Conservation (phyloP, 2,329 filamentous ascomycete genomes). For the Biscogniauxia mediterranea region DNA sequence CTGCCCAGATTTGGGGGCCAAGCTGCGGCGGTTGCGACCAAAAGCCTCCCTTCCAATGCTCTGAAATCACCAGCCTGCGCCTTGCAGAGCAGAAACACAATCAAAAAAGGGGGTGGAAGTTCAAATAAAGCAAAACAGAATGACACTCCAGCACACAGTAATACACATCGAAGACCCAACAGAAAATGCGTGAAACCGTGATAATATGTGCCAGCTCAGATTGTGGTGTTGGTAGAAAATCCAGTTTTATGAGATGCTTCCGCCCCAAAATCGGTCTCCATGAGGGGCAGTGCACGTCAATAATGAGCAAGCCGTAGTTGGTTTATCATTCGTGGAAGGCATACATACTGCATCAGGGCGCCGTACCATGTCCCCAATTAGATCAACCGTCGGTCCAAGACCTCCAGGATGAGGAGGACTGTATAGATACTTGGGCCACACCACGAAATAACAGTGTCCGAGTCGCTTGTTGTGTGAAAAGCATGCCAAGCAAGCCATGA, state of each 20-base stretch:
- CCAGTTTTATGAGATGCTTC: neutral
- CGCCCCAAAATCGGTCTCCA: neutral
- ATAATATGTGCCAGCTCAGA: neutral
- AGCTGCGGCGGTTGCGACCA: neutral
- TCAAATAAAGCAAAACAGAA: neutral
- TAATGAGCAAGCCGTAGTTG: neutral
- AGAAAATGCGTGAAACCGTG: neutral
- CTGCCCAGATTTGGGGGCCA: constrained; percentile 1
- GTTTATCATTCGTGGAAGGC: neutral
- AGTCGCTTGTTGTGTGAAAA: neutral
- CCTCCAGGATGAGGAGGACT: neutral
- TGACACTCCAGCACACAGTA: neutral
- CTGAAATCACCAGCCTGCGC: neutral
- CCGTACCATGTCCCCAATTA: neutral
- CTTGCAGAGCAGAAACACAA: neutral
- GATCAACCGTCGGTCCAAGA: neutral
- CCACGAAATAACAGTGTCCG: neutral
- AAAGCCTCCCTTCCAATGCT: neutral
- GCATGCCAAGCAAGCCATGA: neutral
- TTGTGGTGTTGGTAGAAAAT: neutral
- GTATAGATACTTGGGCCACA: neutral
- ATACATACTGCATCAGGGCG: neutral
- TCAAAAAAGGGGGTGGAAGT: neutral
- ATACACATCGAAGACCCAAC: neutral
- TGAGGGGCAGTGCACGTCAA: neutral